Conservation (phyloP, 352 stramenopile species). For the Phytophthora syringae region DNA sequence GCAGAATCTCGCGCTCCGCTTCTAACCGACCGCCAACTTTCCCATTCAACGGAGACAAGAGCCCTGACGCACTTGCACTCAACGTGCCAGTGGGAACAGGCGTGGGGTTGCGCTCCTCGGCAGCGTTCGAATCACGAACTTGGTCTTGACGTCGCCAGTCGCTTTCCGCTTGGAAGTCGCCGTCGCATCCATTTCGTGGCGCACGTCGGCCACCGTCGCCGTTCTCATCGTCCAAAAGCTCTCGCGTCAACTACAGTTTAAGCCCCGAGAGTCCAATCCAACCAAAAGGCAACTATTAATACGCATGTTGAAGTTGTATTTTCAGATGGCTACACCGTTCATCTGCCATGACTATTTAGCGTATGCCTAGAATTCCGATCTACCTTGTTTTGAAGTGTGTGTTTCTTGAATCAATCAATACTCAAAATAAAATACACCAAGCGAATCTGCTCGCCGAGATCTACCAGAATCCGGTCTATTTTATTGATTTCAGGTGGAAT, state of each 20-base stretch:
- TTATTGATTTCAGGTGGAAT: too few species aligned
- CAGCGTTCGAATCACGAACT: constrained; percentile 76
- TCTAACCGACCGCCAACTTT: constrained; percentile 4
- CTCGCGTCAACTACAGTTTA: constrained; percentile 8
- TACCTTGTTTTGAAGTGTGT: too few species aligned
- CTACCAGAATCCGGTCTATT: too few species aligned
- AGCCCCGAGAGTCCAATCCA: neutral
- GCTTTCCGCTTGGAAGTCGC: constrained; percentile 16
- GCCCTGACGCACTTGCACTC: constrained; percentile 9
- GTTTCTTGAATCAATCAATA: too few species aligned
- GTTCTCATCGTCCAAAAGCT: constrained; percentile 42
- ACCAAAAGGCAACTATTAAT: constrained; percentile 13
- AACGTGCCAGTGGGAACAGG: constrained; percentile 34
- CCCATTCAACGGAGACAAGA: constrained; percentile 34
- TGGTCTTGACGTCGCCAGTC: constrained; percentile 46
- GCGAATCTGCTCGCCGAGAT: too few species aligned
- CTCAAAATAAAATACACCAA: too few species aligned
- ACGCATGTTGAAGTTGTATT: constrained; percentile 3
- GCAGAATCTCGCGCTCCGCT: constrained; percentile 25
- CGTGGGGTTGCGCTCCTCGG: constrained; percentile 78
- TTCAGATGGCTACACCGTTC: neutral
- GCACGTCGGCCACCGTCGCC: constrained; percentile 48
- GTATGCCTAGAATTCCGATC: too few species aligned
- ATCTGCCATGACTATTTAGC: too few species aligned
- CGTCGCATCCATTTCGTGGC: constrained; percentile 48